phyloP scores from a whole-genome alignment of 495 filamentous ascomycete genomes.

The Opeltia flavorubescens region DNA sequence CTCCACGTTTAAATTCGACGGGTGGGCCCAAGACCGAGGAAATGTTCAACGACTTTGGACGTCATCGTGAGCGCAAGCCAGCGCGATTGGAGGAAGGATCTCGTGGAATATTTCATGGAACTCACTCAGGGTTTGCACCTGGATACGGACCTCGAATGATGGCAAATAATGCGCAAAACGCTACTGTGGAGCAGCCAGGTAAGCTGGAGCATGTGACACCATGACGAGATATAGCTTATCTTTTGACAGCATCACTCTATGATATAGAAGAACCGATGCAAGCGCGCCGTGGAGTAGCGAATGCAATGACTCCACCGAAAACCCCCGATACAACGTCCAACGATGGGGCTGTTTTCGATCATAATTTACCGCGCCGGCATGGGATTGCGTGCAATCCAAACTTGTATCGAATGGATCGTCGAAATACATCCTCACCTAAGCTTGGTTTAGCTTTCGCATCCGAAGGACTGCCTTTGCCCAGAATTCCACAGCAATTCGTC shows the following conservation, averaged over 20 bases:
- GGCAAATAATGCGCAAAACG: neutral
- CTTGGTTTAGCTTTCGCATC: neutral
- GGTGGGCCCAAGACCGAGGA: neutral
- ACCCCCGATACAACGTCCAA: no score
- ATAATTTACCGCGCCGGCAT: no score
- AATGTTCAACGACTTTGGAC: neutral
- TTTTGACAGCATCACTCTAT: neutral
- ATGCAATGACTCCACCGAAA: no score
- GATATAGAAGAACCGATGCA: neutral
- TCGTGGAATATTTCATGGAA: neutral
- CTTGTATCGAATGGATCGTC: no score
- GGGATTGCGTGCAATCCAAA: no score
- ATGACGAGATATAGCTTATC: neutral
- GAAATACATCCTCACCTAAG: neutral
- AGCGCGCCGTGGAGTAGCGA: no score
- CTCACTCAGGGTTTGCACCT: neutral
- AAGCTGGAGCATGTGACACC: neutral
- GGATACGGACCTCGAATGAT: neutral
- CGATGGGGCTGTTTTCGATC: no score
- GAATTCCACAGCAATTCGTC: neutral
- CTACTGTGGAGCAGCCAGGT: neutral
- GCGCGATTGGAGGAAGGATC: neutral
- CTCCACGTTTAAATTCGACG: neutral
- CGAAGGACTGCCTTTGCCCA: neutral
- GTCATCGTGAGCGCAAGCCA: neutral